Evolutionary conservation across 305 asterid genomes (phyloP).

Genomic region (Andrographis paniculata): DNA sequence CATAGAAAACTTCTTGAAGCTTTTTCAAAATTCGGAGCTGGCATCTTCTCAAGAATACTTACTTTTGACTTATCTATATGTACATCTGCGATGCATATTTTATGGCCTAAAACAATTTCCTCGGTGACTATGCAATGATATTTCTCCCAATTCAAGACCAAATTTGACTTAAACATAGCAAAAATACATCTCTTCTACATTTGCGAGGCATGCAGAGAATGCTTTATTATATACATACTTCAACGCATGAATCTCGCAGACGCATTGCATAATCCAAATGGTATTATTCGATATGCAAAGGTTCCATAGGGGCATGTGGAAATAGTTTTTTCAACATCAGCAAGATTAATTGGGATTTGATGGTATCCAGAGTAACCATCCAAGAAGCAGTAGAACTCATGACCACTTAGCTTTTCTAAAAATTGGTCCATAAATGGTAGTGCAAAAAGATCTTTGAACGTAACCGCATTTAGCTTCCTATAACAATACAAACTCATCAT

Average conservation of each 20-base stretch:
- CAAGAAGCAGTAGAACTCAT: background rate
- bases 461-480: background rate
- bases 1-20: background rate
- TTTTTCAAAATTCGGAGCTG: background rate
- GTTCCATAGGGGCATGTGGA: background rate
- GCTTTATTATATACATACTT: background rate
- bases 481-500: background rate
- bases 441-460: background rate
- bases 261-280: background rate
- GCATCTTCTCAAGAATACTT: background rate
- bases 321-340: background rate
- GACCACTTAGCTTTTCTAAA: background rate
- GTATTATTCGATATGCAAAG: background rate
- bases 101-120: background rate
- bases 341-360: too few relatives aligned
- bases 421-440: background rate
- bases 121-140: background rate
- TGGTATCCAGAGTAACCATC: background rate
- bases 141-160: background rate
- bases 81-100: background rate
- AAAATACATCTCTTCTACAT: background rate
- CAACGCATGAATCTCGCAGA: background rate
- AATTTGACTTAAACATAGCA: background rate
- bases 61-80: background rate
- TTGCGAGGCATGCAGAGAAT: background rate